phyloP scores from a whole-genome alignment of 1,139 yeast genomes.

The Pichia sp. region DNA sequence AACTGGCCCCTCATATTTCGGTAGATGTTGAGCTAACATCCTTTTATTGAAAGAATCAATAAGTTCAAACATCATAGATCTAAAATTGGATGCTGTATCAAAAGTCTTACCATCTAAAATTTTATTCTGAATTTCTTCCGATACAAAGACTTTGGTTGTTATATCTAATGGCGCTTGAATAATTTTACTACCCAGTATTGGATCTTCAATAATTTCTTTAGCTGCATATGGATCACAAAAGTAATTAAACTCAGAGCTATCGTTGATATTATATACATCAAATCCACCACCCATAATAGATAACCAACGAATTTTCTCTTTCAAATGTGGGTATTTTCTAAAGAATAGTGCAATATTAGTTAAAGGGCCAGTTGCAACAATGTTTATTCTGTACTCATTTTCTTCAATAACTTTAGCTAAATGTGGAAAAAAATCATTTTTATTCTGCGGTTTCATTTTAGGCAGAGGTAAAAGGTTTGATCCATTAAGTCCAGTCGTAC shows the following conservation, averaged over 20 bases:
- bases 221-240: slow-evolving; percentile 78
- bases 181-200: slow-evolving; percentile 41
- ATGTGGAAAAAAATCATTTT: slow-evolving; percentile 47
- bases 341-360: slow-evolving; percentile 62
- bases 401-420: slow-evolving; percentile 44
- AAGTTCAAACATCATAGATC: slow-evolving; percentile 51
- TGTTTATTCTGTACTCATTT: slow-evolving; percentile 42
- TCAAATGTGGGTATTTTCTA: slow-evolving; percentile 45
- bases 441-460: slow-evolving; percentile 29
- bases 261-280: slow-evolving; percentile 41
- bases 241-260: slow-evolving; percentile 72
- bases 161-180: slow-evolving; percentile 62
- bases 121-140: slow-evolving; percentile 35
- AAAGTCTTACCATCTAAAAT: slow-evolving; percentile 31
- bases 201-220: slow-evolving; percentile 43
- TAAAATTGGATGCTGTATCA: slow-evolving; percentile 34
- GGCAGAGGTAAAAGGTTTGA: slow-evolving; percentile 52
- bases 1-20: slow-evolving; percentile 58
- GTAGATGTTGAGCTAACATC: slow-evolving; percentile 39
- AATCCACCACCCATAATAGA: slow-evolving; percentile 79
- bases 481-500: slow-evolving; percentile 71
- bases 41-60: slow-evolving; percentile 46
- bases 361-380: slow-evolving; percentile 67
- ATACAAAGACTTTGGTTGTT: slow-evolving; percentile 65
- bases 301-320: slow-evolving; percentile 40